Percentiles rank a stretch among this genome's conserved stretches.
phyloP scores from a whole-genome alignment of 2,329 filamentous ascomycete genomes.

The Nannizziopsis barbatae region DNA sequence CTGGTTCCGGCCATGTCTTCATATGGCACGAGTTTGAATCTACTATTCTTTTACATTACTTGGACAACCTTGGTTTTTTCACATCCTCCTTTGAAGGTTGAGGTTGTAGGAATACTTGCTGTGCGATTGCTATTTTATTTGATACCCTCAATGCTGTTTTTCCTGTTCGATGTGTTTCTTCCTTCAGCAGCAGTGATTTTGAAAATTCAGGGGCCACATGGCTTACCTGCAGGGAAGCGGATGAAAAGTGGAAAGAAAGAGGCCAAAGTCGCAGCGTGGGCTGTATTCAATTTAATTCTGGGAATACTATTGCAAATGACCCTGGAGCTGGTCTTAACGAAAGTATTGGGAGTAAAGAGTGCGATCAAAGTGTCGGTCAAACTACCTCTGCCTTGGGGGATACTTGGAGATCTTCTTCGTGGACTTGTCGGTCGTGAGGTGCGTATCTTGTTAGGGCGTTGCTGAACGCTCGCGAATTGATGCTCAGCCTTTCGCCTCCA shows the following conservation, averaged over 20 bases:
- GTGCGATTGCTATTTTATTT: slow-evolving; percentile 61
- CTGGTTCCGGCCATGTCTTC: slow-evolving; percentile 51
- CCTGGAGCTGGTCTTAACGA: slow-evolving; percentile 46
- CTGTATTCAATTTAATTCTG: slow-evolving; percentile 46
- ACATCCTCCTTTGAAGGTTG: slow-evolving; percentile 62
- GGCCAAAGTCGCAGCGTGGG: slow-evolving; percentile 44
- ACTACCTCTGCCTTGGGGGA: slow-evolving; percentile 52
- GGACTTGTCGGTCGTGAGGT: slow-evolving; percentile 48
- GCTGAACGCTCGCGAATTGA: slow-evolving; percentile 4
- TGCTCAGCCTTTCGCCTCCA: not conserved
- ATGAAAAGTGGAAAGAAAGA: slow-evolving; percentile 32
- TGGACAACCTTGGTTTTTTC: slow-evolving; percentile 75
- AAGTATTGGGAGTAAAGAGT: slow-evolving; percentile 43
- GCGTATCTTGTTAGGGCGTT: slow-evolving; percentile 9
- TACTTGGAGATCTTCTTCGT: slow-evolving; percentile 44
- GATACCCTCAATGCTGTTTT: slow-evolving; percentile 59
- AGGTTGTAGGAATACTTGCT: slow-evolving; percentile 58
- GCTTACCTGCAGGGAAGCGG: slow-evolving; percentile 36
- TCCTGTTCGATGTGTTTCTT: slow-evolving; percentile 58
- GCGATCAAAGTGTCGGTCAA: slow-evolving; percentile 47
- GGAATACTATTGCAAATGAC: slow-evolving; percentile 44
- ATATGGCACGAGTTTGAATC: slow-evolving; percentile 68
- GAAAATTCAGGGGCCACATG: slow-evolving; percentile 53
- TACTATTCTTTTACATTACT: slow-evolving; percentile 82
- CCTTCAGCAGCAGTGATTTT: slow-evolving; percentile 58